Evolutionary conservation across 176 grass and related monocot genomes (phyloP), one percentile per base, ranked within the genome.

Genomic region (Ensete glaucum): DNA sequence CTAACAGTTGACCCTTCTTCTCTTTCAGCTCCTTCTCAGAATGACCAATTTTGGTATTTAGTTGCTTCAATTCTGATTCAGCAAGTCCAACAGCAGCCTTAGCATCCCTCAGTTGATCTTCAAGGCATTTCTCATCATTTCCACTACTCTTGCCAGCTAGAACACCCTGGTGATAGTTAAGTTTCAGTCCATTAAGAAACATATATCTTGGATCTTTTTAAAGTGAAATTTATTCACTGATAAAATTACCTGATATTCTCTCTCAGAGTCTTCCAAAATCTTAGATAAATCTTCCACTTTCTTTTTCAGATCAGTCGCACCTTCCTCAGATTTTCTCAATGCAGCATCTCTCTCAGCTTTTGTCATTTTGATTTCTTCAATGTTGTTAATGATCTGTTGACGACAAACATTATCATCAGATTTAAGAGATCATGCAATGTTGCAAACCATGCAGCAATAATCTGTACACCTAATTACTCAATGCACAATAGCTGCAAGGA

Each of bases 81-180:
- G 86, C 79, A 65, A 91, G 86, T 62, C 95, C 95, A 89, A 88
- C 90, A 24, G 80, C 90, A 87, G 95, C 88, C 89, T 91, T 99
- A 76, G 90, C 95, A 78, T 99, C 95, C 69, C 95, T 89, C 60
- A 99, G 84, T 87, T 99, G 95, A 88, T 94, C 95, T 89, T 94
- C 95, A 66, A 99, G 78, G 70, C 95, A 99, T 85, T 99, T 99
- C 80, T 99, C 89, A 20, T 99, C 90, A 12, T 87, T 87, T 59
- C 84, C 86, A 22, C 79, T 99, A 52, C 82, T 99, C 82, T 99
- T 99, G 69, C 95, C 95, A 52, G 90, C 90, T 82, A 99, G 66
- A 77, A 99, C 88, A 83, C 95, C 90, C 95, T 99, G 67, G 11
- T 9, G 54, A 83, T 70, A 24, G 22, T 27, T 50, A 72, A 7